Evolutionary conservation across 2,329 filamentous ascomycete species (phyloP).

Genomic region (Magnaporthiopsis incrustans): DNA sequence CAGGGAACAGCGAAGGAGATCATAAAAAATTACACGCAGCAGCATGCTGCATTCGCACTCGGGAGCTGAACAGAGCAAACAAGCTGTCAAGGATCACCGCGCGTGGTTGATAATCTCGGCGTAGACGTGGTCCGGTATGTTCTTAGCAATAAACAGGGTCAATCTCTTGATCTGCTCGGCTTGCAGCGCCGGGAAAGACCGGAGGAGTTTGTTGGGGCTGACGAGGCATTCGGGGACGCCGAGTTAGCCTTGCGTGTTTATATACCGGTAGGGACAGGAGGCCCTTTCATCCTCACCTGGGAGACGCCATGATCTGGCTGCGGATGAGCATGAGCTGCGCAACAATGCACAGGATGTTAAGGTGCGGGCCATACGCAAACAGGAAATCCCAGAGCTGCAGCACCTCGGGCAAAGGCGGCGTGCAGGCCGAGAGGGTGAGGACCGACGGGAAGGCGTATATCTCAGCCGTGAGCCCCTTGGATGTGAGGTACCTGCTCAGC

Average conservation of each 20-base stretch:
- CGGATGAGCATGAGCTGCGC: slow-evolving; percentile 87
- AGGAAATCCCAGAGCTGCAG: slow-evolving; percentile 93
- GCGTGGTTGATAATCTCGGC: slow-evolving; percentile 84
- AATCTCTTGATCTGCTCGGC: slow-evolving; percentile 77
- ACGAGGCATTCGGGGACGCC: no score
- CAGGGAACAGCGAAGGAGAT: neutral
- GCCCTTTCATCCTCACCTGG: slow-evolving; percentile 52
- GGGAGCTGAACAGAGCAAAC: neutral
- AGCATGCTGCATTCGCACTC: neutral
- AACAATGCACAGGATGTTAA: slow-evolving; percentile 95
- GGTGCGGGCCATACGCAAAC: slow-evolving; percentile 88
- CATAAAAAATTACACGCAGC: neutral
- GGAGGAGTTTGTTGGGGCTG: slow-evolving; percentile 87
- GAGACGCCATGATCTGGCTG: slow-evolving; percentile 72
- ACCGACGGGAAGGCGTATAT: slow-evolving; percentile 96
- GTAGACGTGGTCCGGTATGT: slow-evolving; percentile 86
- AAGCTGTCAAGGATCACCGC: slow-evolving; percentile 39
- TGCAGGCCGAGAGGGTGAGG: slow-evolving; percentile 89
- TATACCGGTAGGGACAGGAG: neutral
- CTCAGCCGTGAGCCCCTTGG: slow-evolving; percentile 82
- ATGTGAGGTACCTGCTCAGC: slow-evolving; percentile 73
- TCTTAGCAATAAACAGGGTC: slow-evolving; percentile 77
- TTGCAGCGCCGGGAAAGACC: slow-evolving; percentile 77
- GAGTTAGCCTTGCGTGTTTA: no score
- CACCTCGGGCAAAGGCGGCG: slow-evolving; percentile 88